phyloP scores from a whole-genome alignment of 495 filamentous ascomycete genomes.

The Neurospora sp. region DNA sequence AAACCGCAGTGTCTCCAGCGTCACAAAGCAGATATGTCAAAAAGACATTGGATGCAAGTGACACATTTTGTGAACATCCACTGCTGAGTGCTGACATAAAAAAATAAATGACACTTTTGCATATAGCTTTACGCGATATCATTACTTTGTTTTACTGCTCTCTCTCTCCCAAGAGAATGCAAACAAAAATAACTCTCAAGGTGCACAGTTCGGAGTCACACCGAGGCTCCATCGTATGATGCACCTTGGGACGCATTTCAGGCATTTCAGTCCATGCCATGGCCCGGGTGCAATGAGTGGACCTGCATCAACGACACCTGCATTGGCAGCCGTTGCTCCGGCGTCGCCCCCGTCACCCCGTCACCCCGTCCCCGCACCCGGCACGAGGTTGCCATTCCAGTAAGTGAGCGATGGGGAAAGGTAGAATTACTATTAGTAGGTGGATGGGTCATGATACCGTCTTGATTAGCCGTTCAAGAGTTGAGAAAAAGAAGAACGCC shows the following conservation, averaged over 20 bases:
- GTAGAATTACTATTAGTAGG: constrained; percentile 1
- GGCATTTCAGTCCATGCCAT: neutral
- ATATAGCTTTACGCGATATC: neutral
- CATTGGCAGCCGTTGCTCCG: constrained; percentile 1
- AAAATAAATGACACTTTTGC: neutral
- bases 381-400: neutral
- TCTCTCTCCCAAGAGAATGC: neutral
- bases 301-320: neutral
- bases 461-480: constrained; percentile 26
- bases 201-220: neutral
- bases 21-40: neutral
- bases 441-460: constrained; percentile 13
- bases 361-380: constrained; percentile 7
- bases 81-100: neutral
- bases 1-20: neutral
- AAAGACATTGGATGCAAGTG: neutral
- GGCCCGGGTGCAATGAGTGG: neutral
- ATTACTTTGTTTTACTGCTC: neutral
- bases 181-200: neutral
- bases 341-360: constrained; percentile 7
- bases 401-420: neutral
- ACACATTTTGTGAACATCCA: neutral
- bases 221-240: neutral
- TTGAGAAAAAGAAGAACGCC: constrained; percentile 14
- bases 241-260: neutral